Evolutionary conservation across 2,329 filamentous ascomycete genomes (phyloP).

Genomic region (Cladosporium sp.): DNA sequence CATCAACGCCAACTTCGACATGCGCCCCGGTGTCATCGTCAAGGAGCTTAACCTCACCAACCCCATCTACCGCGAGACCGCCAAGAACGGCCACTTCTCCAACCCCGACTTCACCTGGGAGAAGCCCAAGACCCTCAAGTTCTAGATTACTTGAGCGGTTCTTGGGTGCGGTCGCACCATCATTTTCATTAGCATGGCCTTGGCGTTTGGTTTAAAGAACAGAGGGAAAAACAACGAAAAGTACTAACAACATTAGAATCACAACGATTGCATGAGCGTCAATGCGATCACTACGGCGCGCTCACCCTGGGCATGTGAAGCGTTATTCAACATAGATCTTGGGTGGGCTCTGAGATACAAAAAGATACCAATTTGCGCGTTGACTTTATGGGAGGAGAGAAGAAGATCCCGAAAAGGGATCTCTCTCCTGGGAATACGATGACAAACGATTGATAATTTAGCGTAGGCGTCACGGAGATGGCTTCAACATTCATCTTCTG

Average conservation of each 20-base stretch:
- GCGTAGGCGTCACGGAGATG: conserved; percentile 24
- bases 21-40: conserved; percentile 97
- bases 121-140: conserved; percentile 91
- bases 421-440: conserved; percentile 1
- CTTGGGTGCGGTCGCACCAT: neutral
- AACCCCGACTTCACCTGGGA: conserved; percentile 98
- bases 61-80: conserved; percentile 97
- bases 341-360: conserved; percentile 22
- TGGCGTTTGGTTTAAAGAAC: conserved; percentile 8
- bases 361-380: conserved; percentile 13
- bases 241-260: conserved; percentile 8
- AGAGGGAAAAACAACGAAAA: conserved; percentile 5
- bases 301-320: conserved; percentile 15
- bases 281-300: conserved; percentile 11
- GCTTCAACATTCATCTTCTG: conserved; percentile 23
- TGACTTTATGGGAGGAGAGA: neutral
- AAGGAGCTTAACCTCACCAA: conserved; percentile 91
- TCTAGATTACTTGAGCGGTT: conserved; percentile 53
- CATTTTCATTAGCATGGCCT: conserved; percentile 9
- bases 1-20: conserved; percentile 93
- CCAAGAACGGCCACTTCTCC: conserved; percentile 99
- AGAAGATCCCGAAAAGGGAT: conserved; percentile 6
- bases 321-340: conserved; percentile 23
- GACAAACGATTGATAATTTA: conserved; percentile 17
- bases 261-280: conserved; percentile 11